Evolutionary conservation across 2,329 filamentous ascomycete genomes (phyloP), one percentile per base, ranked within the genome.

Genomic region (Elsinoe necatrix): DNA sequence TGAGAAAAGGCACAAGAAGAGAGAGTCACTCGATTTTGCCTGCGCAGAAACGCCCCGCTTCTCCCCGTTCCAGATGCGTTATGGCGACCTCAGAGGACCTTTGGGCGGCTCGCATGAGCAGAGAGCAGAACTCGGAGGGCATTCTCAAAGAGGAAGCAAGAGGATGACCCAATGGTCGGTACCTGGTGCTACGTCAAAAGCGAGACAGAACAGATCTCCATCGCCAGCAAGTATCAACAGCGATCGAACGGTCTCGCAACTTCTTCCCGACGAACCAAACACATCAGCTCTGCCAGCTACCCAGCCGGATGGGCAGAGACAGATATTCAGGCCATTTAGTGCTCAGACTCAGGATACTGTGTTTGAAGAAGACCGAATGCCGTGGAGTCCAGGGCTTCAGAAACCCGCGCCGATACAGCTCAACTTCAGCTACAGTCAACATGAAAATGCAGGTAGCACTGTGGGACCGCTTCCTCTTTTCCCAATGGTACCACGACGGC

Each of bases 21-120:
- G 55, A 4, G 56, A 65, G 14, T 68, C 66, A n/a, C 68, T 67
- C 41, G 67, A 69, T 55, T 69, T 70, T 52, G 58, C 65, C 11
- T 67, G 69, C 57, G 62, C 67, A 29, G 63, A 60, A 8, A 63
- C 67, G 18, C 60, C 65, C 7, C 61, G 61, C 1, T 61, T 63
- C 35, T 62, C 64, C 21, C 61, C 48, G 4, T 52, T 52, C 20
- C 48, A 52, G 34, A 52, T 25, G 29, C 48, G 48, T 14, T 34
- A 35, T 39, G 48, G 58, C 48, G 61, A 57, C 9, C 61, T 58
- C 23, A 18, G 48, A 39, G 48, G 48, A 29, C 48, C 29, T 18
- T n/a, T 52, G 12, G 48, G 48, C 9, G 48, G 48, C 16, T 52
- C 48, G 4, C 48, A 52, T 37, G 12, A 52, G 18, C 48, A 43